These are phyloP conservation scores for Metarhizium guizhouense DNA, from an alignment of 2,329 filamentous ascomycete species.

Conservation along the genomic window DNA sequence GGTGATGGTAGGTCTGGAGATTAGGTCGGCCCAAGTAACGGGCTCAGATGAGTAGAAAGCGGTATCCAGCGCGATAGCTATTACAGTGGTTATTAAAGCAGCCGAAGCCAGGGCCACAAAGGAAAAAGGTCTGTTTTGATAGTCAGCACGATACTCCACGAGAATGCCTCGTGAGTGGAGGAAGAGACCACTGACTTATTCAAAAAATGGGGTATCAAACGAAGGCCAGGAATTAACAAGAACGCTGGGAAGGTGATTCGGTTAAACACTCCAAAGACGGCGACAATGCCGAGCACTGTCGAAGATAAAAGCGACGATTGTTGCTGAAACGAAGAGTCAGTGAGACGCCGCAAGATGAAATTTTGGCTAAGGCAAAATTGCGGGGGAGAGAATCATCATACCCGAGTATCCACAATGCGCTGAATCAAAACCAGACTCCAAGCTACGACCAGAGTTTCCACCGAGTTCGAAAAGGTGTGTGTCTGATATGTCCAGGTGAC, in stretches of 20 bases:
- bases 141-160: constrained; percentile 11
- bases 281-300: constrained; percentile 68
- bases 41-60: constrained; percentile 64
- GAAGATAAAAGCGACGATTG: constrained; percentile 69
- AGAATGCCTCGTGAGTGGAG: neutral
- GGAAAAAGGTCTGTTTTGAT: constrained; percentile 39
- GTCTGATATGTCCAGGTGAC: constrained; percentile 99
- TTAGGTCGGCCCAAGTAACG: constrained; percentile 55
- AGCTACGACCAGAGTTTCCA: constrained; percentile 85
- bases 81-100: constrained; percentile 55
- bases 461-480: constrained; percentile 95
- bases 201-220: constrained; percentile 76
- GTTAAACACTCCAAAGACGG: constrained; percentile 86
- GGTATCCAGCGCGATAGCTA: constrained; percentile 78
- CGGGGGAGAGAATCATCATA: constrained; percentile 25
- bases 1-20: constrained; percentile 60
- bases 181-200: constrained; percentile 52
- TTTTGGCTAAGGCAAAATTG: constrained; percentile 8
- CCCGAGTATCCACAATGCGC: constrained; percentile 72
- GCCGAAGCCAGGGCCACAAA: constrained; percentile 56
- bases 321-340: constrained; percentile 38
- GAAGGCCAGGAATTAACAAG: constrained; percentile 72
- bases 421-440: constrained; percentile 92
- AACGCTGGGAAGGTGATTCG: constrained; percentile 96
- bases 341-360: neutral